Evolutionary conservation across 2,329 filamentous ascomycete genomes (phyloP), one percentile per base, ranked within the genome.

Genomic region (Elsinoe ampelina): DNA sequence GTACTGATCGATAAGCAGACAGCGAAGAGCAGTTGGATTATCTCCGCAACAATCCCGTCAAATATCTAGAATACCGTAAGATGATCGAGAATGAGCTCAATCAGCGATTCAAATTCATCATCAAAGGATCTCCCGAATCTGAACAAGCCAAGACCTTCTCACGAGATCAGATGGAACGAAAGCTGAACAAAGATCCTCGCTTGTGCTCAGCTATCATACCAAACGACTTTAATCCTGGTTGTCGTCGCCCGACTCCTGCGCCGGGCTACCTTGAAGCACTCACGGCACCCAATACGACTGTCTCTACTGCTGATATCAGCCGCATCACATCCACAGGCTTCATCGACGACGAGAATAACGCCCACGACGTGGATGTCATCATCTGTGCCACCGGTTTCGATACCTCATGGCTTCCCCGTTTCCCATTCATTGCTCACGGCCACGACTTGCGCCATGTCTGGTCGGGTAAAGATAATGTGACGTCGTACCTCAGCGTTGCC

Each of bases 71-170:
- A 59, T 77, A 77, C 60, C 71, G 73, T 58, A 76, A 75, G 62
- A 69, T 73, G 55, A 71, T 77, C 56, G 75, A 78, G 58, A 72
- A 72, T 58, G 74, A 77, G 59, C 68, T 81, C 13, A 80, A 79
- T 58, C 72, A 74, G 45, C 70, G 75, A 5, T 81, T 80, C 69
- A 76, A 75, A 45, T 75, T 80, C 65, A 78, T 79, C 62, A 67
- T 77, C 60, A 78, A 76, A 62, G 74, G 73, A n/a, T 73, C 70
- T 5, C 57, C 70, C 52, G 75, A 76, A 66, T 74, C 75, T 1
- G 65, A 66, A 54, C 65, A 69, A 22, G 75, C 75, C 10, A 67
- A 70, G 6, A 68, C 72, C n/a, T 73, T 68, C 58, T 63, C 67
- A 30, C 65, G 67, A 54, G 61, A 65, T 3, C 69, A 73, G 54